These are phyloP conservation scores for Tricholoma matsutake DNA, from an alignment of 768 basidiomycete genomes.

Conservation along the genomic window DNA sequence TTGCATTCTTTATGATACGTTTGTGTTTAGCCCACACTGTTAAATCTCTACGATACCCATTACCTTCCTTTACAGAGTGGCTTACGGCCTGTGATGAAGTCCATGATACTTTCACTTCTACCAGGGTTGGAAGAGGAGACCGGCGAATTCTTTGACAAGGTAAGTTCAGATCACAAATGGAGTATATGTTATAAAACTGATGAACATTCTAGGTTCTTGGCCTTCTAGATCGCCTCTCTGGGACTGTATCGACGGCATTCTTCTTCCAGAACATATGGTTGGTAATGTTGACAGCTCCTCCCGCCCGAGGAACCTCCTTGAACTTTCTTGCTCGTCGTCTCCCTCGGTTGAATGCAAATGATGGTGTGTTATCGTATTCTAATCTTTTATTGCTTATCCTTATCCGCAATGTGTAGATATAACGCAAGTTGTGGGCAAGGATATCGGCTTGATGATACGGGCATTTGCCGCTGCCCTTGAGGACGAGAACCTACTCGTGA, in stretches of 20 bases:
- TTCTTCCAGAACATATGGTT: slow-evolving; percentile 97
- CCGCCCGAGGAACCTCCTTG: slow-evolving; percentile 80
- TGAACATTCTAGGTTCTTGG: slow-evolving; percentile 62
- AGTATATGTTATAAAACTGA: neutral
- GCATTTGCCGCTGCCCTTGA: slow-evolving; percentile 90
- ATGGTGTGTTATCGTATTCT: slow-evolving; percentile 44
- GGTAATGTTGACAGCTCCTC: slow-evolving; percentile 85
- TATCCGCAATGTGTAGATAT: slow-evolving; percentile 44
- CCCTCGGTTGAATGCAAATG: slow-evolving; percentile 64
- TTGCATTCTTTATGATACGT: neutral
- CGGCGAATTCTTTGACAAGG: slow-evolving; percentile 95
- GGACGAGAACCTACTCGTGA: slow-evolving; percentile 90
- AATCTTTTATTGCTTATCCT: neutral
- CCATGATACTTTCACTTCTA: slow-evolving; percentile 88
- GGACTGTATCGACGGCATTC: slow-evolving; percentile 81
- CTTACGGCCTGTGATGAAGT: slow-evolving; percentile 89
- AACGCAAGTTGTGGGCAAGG: slow-evolving; percentile 70
- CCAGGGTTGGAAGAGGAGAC: slow-evolving; percentile 98
- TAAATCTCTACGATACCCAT: slow-evolving; percentile 90
- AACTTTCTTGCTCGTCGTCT: slow-evolving; percentile 84
- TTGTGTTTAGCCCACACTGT: slow-evolving; percentile 66
- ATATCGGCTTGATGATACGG: slow-evolving; percentile 91
- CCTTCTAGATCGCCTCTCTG: slow-evolving; percentile 78
- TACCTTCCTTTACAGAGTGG: slow-evolving; percentile 83
- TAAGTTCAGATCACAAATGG: slow-evolving; percentile 19